phyloP scores from a whole-genome alignment of 352 stramenopile genomes.

The Halophytophthora batemanensis region DNA sequence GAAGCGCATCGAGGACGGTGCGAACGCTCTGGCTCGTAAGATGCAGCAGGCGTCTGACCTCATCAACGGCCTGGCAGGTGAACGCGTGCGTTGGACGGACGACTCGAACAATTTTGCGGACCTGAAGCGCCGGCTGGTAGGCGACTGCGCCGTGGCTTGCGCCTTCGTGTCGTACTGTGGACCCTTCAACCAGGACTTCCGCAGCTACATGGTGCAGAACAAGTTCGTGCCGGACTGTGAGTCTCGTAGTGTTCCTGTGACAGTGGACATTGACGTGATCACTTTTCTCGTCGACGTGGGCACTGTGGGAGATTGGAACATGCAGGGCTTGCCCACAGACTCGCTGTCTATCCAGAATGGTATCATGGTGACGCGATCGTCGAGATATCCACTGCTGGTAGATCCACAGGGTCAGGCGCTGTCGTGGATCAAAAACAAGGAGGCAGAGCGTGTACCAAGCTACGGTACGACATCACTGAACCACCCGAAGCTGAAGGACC shows the following conservation, averaged over 20 bases:
- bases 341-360: constrained; percentile 97
- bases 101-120: constrained; percentile 98
- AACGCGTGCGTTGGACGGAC: constrained; percentile 96
- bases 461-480: constrained; percentile 95
- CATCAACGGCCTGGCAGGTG: constrained; percentile 95
- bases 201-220: constrained; percentile 94
- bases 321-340: constrained; percentile 96
- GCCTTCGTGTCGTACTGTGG: constrained; percentile 98
- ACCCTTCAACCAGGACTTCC: constrained; percentile 98
- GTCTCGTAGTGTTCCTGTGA: constrained; percentile 90
- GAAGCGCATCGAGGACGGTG: constrained; percentile 95
- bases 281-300: constrained; percentile 97
- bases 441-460: constrained; percentile 91
- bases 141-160: constrained; percentile 96
- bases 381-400: constrained; percentile 95
- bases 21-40: constrained; percentile 93
- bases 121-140: constrained; percentile 94
- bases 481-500: constrained; percentile 97
- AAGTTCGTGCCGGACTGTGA: constrained; percentile 96
- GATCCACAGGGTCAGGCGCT: constrained; percentile 97
- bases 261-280: constrained; percentile 95
- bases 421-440: constrained; percentile 97
- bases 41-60: constrained; percentile 97
- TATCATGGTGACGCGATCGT: constrained; percentile 97
- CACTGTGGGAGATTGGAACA: constrained; percentile 98